phyloP scores from a whole-genome alignment of 2,329 filamentous ascomycete species.

The Aspergillus ruber region DNA sequence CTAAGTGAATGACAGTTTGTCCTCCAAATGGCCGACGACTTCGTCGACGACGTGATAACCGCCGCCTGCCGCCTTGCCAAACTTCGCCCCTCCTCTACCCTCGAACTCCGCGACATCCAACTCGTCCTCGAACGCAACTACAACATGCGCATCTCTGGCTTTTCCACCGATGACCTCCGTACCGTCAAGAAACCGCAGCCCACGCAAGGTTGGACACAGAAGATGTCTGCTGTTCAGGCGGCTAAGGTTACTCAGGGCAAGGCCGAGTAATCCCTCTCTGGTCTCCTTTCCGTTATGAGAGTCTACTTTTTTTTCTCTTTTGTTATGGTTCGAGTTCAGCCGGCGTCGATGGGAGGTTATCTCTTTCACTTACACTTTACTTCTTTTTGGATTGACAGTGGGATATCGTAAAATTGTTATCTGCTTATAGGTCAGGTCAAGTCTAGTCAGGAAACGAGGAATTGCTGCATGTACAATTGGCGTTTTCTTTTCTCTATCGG shows the following conservation, averaged over 20 bases:
- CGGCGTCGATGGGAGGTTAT: neutral
- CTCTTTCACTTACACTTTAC: neutral
- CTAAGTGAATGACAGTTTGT: constrained; percentile 56
- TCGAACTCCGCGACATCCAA: constrained; percentile 83
- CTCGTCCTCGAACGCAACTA: constrained; percentile 77
- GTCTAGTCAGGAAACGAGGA: no score
- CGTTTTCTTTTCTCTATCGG: no score
- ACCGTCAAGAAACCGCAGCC: constrained; percentile 93
- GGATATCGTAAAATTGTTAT: no score
- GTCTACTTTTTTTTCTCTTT: neutral
- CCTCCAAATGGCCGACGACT: constrained; percentile 83
- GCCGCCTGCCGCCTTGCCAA: constrained; percentile 87
- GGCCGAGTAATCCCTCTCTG: constrained; percentile 23
- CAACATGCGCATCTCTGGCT: constrained; percentile 89
- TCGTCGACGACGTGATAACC: constrained; percentile 85
- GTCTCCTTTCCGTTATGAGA: neutral
- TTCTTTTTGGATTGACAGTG: neutral
- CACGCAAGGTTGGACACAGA: constrained; percentile 81
- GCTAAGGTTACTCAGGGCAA: constrained; percentile 62
- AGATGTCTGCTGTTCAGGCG: constrained; percentile 94
- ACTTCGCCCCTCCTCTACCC: constrained; percentile 78
- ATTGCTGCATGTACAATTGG: no score
- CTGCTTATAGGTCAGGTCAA: no score
- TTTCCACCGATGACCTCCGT: constrained; percentile 86
- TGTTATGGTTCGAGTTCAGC: neutral